phyloP scores from a whole-genome alignment of 306 rosid genomes.

The Chamaecrista fasciculata region DNA sequence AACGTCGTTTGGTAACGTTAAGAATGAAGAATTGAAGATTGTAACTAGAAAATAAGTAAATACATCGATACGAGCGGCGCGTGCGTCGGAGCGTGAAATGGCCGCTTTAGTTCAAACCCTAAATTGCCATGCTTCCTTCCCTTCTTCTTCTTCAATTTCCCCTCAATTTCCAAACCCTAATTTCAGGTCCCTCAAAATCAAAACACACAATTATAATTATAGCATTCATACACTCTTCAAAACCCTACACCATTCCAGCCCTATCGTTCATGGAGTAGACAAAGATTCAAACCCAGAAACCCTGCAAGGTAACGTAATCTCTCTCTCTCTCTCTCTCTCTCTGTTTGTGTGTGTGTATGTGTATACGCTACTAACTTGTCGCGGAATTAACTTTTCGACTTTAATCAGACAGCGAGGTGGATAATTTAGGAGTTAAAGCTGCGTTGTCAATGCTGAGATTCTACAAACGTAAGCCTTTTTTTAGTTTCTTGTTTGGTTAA shows the following conservation, averaged over 20 bases:
- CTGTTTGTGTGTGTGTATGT: background rate
- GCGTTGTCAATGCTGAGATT: slow-evolving; percentile 66
- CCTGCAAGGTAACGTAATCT: slow-evolving; percentile 39
- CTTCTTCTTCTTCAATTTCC: background rate
- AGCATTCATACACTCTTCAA: slow-evolving; percentile 6
- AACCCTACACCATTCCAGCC: slow-evolving; percentile 20
- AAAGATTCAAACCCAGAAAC: slow-evolving; percentile 40
- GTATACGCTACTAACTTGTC: background rate
- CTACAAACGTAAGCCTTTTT: slow-evolving; percentile 58
- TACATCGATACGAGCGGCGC: background rate
- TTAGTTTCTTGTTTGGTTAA: no score
- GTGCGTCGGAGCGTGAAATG: slow-evolving; percentile 29
- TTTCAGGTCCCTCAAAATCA: slow-evolving; percentile 22
- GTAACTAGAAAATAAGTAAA: background rate
- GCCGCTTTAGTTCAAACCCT: slow-evolving; percentile 32
- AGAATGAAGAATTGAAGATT: background rate
- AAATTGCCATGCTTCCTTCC: background rate
- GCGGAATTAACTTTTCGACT: background rate
- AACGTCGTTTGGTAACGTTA: background rate
- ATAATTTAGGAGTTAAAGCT: slow-evolving; percentile 59
- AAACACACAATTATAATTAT: background rate
- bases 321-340: slow-evolving; percentile 25
- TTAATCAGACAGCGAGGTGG: slow-evolving; percentile 43
- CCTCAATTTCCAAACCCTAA: slow-evolving; percentile 32
- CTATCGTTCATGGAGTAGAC: slow-evolving; percentile 17